Evolutionary conservation across 306 rosid species (phyloP), one percentile per base, ranked within the genome.

Genomic region (Dalbergia cultrata): DNA sequence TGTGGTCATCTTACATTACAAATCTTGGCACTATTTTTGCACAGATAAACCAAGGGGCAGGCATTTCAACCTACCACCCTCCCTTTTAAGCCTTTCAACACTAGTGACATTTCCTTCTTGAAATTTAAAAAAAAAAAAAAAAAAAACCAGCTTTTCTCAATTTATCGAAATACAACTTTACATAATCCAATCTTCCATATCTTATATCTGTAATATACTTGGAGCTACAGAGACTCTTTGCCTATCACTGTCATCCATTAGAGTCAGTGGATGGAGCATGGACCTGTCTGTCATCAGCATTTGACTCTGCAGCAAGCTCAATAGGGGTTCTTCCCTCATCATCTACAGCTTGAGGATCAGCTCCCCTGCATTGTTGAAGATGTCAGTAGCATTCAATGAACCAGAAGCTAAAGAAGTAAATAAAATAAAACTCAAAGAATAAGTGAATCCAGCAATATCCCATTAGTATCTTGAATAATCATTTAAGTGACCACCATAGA

Each of bases 301-400:
- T 96, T 10, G 90, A 86, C 82, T 90, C 93, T 12, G 89, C 78
- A 61, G 94, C 97, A 39, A 92, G 87, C 80, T 90, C 92, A 26
- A 90, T 67, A 2, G 97, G 91, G 26, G 90, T 96, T 93, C 94
- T 96, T 67, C 99, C 98, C 58, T 89, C 91, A 60, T 91, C 93
- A 63, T 92, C 90, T 49, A 88, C 88, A 39, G 92, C 94, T 73
- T 89, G 90, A 80, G 97, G 96, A 89, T 96, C 90, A 5, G 97
- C 98, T 53, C 99, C 98, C 92, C 99, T 96, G 94, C 83, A 82
- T 67, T 79, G 70, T 69, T 50, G 69, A 64, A 52, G 66, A 62
- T 70, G 70, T 87, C 70, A 82, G 81, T 63, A 12, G 11, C 54
- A 68, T 54, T 71, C 78, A 52, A 53, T 21, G 34, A 61, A 67